A percentile compares a stretch with the other conserved stretches of the same genome.
Conservation (phyloP, 441 rosid species). For the Omphalea diandra region DNA sequence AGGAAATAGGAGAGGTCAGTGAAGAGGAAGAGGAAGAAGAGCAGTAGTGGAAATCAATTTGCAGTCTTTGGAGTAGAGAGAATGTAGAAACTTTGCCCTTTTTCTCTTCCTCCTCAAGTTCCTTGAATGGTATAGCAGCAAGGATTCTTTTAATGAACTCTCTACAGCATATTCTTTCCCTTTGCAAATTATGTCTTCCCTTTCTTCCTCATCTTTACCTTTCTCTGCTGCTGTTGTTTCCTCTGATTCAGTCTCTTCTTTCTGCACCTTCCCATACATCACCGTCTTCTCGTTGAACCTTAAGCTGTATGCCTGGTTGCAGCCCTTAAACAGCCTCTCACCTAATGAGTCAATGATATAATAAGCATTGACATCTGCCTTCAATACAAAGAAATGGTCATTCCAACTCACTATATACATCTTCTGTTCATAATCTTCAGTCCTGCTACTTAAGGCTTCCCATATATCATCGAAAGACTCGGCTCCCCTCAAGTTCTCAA, state of each 20-base stretch:
- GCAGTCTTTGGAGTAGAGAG: conserved; percentile 50
- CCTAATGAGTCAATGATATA: conserved; percentile 62
- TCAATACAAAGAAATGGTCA: conserved; percentile 76
- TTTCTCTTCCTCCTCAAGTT: conserved; percentile 48
- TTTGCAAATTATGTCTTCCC: conserved; percentile 35
- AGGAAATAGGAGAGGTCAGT: conserved; percentile 16
- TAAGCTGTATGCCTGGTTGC: conserved; percentile 59
- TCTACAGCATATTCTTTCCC: conserved; percentile 59
- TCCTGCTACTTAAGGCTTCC: conserved; percentile 29
- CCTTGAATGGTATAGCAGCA: conserved; percentile 49
- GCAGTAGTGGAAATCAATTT: conserved; percentile 62
- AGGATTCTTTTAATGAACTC: conserved; percentile 67
- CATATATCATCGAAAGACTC: conserved; percentile 70
- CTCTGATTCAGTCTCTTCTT: not conserved
- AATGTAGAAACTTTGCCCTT: conserved; percentile 35
- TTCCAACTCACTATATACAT: conserved; percentile 71
- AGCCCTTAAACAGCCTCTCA: conserved; percentile 66
- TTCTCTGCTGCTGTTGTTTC: conserved; percentile 8
- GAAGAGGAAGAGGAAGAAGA: conserved; percentile 23
- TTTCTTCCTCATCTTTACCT: conserved; percentile 13
- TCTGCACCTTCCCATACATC: conserved; percentile 29
- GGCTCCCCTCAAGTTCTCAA: conserved; percentile 37
- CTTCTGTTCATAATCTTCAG: conserved; percentile 22
- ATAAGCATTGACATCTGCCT: conserved; percentile 41
- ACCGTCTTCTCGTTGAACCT: conserved; percentile 55